Evolutionary conservation across 345 rosid species (phyloP).

Genomic region (Eucalyptus tenuipes): DNA sequence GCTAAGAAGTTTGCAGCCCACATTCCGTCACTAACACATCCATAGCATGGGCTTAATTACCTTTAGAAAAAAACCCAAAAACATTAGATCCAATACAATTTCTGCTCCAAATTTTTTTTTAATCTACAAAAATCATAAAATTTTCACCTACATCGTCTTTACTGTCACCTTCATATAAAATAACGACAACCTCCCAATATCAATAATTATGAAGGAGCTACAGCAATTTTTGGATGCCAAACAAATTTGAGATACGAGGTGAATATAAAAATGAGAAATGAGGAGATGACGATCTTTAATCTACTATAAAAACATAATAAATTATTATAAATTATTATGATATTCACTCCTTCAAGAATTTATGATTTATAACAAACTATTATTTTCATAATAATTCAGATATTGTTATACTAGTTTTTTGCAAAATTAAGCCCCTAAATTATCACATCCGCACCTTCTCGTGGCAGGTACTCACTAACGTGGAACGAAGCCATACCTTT

Average conservation of each 20-base stretch:
- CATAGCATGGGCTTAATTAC: neutral
- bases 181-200: accelerated
- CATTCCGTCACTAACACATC: neutral
- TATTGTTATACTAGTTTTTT: too few species aligned
- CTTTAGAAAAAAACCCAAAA: neutral
- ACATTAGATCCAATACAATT: neutral
- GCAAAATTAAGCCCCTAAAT: too few species aligned
- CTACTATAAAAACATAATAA: too few species aligned
- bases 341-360: accelerated
- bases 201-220: neutral
- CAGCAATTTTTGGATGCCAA: neutral
- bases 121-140: neutral
- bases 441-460: too few species aligned
- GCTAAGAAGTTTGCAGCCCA: neutral
- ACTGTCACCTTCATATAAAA: neutral
- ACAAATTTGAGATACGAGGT: accelerated
- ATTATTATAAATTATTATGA: too few species aligned
- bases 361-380: too few species aligned
- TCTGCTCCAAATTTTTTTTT: too few species aligned
- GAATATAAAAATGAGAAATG: too few species aligned
- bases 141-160: neutral
- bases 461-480: too few species aligned
- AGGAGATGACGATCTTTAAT: accelerated
- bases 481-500: too few species aligned
- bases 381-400: too few species aligned